These are phyloP conservation scores for Geoglossum glabrum DNA, from an alignment of 495 filamentous ascomycete species.

Conservation along the genomic window DNA sequence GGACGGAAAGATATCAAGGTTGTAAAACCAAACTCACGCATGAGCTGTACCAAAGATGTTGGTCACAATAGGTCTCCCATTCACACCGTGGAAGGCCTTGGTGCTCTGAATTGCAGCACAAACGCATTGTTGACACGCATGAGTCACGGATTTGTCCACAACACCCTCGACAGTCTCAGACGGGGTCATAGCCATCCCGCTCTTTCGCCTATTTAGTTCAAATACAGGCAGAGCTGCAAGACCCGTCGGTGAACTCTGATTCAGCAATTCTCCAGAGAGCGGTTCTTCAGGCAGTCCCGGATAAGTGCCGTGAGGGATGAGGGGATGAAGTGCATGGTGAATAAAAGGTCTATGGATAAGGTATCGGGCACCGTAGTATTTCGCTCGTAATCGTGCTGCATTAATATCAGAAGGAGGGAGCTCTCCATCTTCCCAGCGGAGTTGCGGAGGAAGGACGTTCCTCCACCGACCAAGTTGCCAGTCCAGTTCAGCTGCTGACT, in stretches of 20 bases:
- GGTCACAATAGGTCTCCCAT: slow-evolving; percentile 69
- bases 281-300: slow-evolving; percentile 14
- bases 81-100: slow-evolving; percentile 53
- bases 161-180: slow-evolving; percentile 15
- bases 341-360: slow-evolving; percentile 78
- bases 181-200: slow-evolving; percentile 5
- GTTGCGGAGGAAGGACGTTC: slow-evolving; percentile 19
- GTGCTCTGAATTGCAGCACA: slow-evolving; percentile 68
- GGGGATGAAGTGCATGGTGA: slow-evolving; percentile 37
- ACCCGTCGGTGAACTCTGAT: neutral
- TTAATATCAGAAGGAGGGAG: slow-evolving; percentile 58
- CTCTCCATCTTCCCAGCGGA: slow-evolving; percentile 49
- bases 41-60: slow-evolving; percentile 92
- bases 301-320: slow-evolving; percentile 10
- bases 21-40: slow-evolving; percentile 46
- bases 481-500: slow-evolving; percentile 18
- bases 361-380: slow-evolving; percentile 81
- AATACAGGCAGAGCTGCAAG: neutral
- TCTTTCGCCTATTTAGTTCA: neutral
- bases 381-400: slow-evolving; percentile 66
- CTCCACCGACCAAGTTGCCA: slow-evolving; percentile 26
- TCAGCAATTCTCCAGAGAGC: neutral
- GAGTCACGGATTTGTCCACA: slow-evolving; percentile 30
- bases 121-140: slow-evolving; percentile 28
- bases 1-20: neutral